Base-by-base conservation (phyloP, 768 basidiomycete species). In the Chlorophyllum brunneum region DNA sequence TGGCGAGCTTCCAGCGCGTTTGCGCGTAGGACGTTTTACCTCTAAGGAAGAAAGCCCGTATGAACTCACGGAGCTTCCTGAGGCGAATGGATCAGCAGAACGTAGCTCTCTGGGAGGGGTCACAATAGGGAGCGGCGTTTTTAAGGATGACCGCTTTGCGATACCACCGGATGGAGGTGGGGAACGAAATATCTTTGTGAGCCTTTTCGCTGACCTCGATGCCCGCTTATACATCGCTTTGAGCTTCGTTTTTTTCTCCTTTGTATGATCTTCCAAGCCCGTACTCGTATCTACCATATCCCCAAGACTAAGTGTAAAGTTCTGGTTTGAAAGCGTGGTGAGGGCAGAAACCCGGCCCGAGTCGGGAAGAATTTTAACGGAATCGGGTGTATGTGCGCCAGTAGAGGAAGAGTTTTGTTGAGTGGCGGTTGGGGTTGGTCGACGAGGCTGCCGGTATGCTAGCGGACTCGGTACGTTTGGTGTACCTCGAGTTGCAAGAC, bases 141-240 rank as follows among this genome's bases (percentile, higher is more conserved):
- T 52, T 11, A 38, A 15, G 1, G 51, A 44, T 2, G 42, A 37
- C 2, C 42, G 33, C 20, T 52, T 52, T 11, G 33, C 30, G 15
- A 29, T 15, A 3, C 51, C 34, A 22, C 33, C 41, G n/a, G 40
- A 22, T 13, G 33, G 31, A 4, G 51, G 24, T 3, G 47, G 18
- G 0, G n/a, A 27, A 20, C 16, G 40, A 23, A 52, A 44, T 26
- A 52, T 34, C 5, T 37, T 43, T 7, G 41, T 22, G 18, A 52
- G 20, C 0, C 42, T 33, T 3, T 52, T 52, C 1, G 51, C 44
- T 3, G 51, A 52, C 16, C 8, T 27, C 31, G 51, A 45, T 1
- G 51, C 51, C 10, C 42, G 23, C 20, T 37, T 36, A 41, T 44
- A 52, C 33, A 52, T 52, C 34, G 20, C n/a, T 13, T 37, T 44